These are phyloP conservation scores for Penicillium desertorum DNA, from an alignment of 495 filamentous ascomycete species.

Conservation along the genomic window DNA sequence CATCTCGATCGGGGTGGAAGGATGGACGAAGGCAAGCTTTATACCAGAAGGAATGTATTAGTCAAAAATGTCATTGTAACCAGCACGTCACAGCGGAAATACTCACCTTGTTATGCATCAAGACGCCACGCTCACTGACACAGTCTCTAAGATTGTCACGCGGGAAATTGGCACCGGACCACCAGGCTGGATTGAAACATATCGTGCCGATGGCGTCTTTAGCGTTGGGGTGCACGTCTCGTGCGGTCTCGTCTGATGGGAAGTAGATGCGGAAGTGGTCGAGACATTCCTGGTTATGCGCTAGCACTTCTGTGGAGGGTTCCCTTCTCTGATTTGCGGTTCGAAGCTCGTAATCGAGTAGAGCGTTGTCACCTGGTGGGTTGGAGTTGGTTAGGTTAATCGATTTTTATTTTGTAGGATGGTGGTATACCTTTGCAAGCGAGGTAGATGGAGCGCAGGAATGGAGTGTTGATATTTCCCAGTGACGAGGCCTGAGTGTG, in stretches of 20 bases:
- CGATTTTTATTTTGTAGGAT: background rate
- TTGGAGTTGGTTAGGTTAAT: conserved; percentile 5
- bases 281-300: conserved; percentile 42
- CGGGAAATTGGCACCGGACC: conserved; percentile 64
- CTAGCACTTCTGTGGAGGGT: conserved; percentile 10
- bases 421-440: conserved; percentile 63
- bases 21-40: conserved; percentile 65
- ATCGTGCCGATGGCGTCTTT: conserved; percentile 69
- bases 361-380: conserved; percentile 56
- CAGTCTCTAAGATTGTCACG: conserved; percentile 70
- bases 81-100: background rate
- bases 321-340: conserved; percentile 26
- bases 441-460: conserved; percentile 69
- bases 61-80: background rate
- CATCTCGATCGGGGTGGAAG: conserved; percentile 35
- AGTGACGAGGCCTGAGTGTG: conserved; percentile 67
- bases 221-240: conserved; percentile 57
- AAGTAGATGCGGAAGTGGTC: conserved; percentile 73
- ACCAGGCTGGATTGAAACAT: conserved; percentile 71
- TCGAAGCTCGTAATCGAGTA: conserved; percentile 55
- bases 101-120: conserved; percentile 84
- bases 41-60: conserved; percentile 7
- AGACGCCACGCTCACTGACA: conserved; percentile 60
- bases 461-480: conserved; percentile 66
- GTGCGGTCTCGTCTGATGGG: conserved; percentile 73